These are phyloP conservation scores for Albifimbria verrucaria DNA, from an alignment of 2,329 filamentous ascomycete species.

Conservation along the genomic window DNA sequence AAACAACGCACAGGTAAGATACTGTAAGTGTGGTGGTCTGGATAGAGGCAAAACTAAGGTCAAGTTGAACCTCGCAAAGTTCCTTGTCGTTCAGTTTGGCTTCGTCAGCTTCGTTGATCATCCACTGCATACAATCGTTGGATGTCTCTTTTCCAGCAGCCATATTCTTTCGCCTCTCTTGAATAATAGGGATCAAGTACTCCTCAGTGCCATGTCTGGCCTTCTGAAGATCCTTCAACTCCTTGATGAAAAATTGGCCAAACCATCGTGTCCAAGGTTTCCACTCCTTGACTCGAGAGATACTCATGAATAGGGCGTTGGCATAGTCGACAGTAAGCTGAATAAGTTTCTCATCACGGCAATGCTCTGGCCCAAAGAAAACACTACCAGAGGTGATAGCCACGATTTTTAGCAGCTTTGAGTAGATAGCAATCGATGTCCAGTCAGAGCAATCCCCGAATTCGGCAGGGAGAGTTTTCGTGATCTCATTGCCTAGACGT, in stretches of 20 bases:
- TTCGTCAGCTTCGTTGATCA: not conserved
- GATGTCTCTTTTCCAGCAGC: not conserved
- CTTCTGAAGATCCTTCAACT: not conserved
- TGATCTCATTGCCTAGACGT: not conserved
- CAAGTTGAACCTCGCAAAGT: not conserved
- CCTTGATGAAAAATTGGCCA: not conserved
- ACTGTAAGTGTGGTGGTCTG: constrained; percentile 15
- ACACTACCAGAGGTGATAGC: not conserved
- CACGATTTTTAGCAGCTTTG: not conserved
- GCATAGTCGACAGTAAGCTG: not conserved
- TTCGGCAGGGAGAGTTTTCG: not conserved
- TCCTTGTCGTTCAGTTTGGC: not conserved
- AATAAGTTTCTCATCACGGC: not conserved
- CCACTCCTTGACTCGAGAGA: not conserved
- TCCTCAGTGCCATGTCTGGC: not conserved
- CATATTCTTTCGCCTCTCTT: not conserved
- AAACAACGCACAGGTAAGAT: constrained; percentile 7
- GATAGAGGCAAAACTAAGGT: constrained; percentile 14
- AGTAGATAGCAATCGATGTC: not conserved
- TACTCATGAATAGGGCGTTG: not conserved
- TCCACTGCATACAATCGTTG: not conserved
- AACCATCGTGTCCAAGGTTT: not conserved
- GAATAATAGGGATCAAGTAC: not conserved
- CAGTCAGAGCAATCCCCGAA: not conserved
- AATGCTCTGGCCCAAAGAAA: not conserved